Conservation (phyloP, 176 grass and related monocot species). For the Zea mays region DNA sequence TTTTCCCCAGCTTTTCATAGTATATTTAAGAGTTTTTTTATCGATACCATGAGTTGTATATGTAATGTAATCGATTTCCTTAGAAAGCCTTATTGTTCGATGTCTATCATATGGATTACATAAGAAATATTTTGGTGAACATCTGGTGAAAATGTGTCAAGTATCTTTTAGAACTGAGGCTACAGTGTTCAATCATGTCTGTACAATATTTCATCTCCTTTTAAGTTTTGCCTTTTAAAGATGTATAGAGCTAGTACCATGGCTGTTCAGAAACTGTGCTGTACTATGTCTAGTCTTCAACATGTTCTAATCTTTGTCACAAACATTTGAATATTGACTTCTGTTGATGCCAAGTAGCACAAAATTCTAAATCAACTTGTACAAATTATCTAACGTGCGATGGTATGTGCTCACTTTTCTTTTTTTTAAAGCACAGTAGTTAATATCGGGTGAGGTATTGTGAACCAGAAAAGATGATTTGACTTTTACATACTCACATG, state of each 20-base stretch:
- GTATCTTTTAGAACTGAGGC: background rate
- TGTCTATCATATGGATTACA: conserved; percentile 5
- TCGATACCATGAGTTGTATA: background rate
- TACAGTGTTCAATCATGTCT: conserved; percentile 1
- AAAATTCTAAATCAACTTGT: conserved; percentile 24
- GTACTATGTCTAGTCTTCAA: background rate
- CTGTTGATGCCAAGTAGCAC: background rate
- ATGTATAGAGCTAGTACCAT: background rate
- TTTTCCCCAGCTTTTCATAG: background rate
- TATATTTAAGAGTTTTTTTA: conserved; percentile 12
- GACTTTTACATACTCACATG: background rate
- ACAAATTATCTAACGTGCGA: background rate
- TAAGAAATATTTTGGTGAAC: background rate
- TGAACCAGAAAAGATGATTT: background rate
- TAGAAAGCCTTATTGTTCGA: background rate
- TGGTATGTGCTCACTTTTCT: background rate
- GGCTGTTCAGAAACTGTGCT: background rate
- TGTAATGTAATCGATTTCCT: background rate
- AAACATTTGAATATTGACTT: conserved; percentile 14
- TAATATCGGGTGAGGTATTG: conserved; percentile 2
- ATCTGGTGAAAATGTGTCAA: background rate
- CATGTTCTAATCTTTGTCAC: conserved; percentile 4
- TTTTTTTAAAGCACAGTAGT: background rate
- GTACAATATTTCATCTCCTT: background rate
- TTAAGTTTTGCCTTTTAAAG: background rate